These are phyloP conservation scores for Endocarpon pusillum DNA, from an alignment of 495 filamentous ascomycete genomes.

Conservation along the genomic window DNA sequence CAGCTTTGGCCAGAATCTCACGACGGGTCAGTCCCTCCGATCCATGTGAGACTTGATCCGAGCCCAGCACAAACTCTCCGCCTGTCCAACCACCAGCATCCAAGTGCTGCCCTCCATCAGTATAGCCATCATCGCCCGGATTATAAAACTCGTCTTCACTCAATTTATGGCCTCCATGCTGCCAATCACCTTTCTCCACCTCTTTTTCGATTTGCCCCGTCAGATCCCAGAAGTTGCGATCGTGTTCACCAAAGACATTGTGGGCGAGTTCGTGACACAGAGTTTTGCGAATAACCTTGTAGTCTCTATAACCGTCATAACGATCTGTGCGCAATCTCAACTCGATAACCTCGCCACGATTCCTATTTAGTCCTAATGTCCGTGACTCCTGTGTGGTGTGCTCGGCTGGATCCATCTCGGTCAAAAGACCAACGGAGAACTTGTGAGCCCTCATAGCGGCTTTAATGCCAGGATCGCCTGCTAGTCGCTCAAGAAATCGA, in stretches of 20 bases:
- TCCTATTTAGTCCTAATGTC: conserved; percentile 76
- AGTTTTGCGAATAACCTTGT: conserved; percentile 75
- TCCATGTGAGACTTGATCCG: conserved; percentile 14
- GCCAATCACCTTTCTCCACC: conserved; percentile 67
- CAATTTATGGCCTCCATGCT: conserved; percentile 42
- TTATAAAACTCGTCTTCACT: conserved; percentile 56
- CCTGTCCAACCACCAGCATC: conserved; percentile 80
- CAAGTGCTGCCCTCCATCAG: conserved; percentile 35
- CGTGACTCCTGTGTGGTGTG: conserved; percentile 68
- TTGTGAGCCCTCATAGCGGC: conserved; percentile 65
- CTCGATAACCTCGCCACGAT: conserved; percentile 82
- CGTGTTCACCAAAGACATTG: conserved; percentile 71
- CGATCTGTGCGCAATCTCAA: conserved; percentile 78
- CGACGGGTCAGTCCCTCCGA: conserved; percentile 31
- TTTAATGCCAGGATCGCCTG: conserved; percentile 71
- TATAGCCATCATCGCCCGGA: conserved; percentile 28
- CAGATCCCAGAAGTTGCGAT: conserved; percentile 75
- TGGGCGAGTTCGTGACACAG: conserved; percentile 92
- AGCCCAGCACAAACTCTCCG: conserved; percentile 70
- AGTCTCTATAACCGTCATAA: conserved; percentile 86
- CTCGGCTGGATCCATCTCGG: conserved; percentile 81
- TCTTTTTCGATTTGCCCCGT: conserved; percentile 72
- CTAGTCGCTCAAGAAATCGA: conserved; percentile 59
- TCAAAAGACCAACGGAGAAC: conserved; percentile 74
- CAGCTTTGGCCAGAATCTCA: conserved; percentile 59